These are phyloP conservation scores for Verbena officinalis DNA, from an alignment of 257 asterid genomes.

Conservation along the genomic window DNA sequence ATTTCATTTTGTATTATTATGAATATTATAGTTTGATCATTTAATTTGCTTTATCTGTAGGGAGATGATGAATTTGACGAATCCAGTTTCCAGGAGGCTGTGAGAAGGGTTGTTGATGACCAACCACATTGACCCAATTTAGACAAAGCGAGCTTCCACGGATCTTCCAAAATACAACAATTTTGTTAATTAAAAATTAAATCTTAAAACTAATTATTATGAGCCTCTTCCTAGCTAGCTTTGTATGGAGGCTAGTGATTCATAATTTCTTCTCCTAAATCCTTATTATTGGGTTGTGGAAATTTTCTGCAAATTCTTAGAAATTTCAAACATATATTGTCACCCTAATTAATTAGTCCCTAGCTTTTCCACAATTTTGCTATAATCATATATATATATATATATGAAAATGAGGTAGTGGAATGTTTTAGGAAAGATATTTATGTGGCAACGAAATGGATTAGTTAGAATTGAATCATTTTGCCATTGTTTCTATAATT, in stretches of 20 bases:
- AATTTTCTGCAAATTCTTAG: neutral
- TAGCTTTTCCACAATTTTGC: slow-evolving; percentile 17
- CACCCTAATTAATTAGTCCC: neutral
- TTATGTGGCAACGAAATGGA: too few relatives aligned
- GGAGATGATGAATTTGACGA: slow-evolving; percentile 58
- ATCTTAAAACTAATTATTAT: too few relatives aligned
- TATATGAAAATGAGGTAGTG: too few relatives aligned
- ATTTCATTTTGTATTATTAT: neutral
- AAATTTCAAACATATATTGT: neutral
- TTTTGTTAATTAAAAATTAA: too few relatives aligned
- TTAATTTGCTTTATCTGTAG: slow-evolving; percentile 36
- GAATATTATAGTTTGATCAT: neutral
- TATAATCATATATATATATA: neutral
- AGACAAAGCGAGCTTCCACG: too few relatives aligned
- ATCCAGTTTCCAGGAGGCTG: slow-evolving; percentile 56
- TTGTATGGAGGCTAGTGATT: neutral
- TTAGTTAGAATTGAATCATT: too few relatives aligned
- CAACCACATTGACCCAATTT: slow-evolving; percentile 24
- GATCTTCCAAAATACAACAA: neutral
- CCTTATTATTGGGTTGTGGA: neutral
- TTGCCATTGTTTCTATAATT: too few relatives aligned
- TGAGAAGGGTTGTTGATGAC: slow-evolving; percentile 43
- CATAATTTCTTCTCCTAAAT: neutral
- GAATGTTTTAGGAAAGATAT: too few relatives aligned
- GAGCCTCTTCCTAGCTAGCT: too few relatives aligned